Evolutionary conservation across 495 filamentous ascomycete genomes (phyloP).

Genomic region (Hypomontagnella submonticulosa): DNA sequence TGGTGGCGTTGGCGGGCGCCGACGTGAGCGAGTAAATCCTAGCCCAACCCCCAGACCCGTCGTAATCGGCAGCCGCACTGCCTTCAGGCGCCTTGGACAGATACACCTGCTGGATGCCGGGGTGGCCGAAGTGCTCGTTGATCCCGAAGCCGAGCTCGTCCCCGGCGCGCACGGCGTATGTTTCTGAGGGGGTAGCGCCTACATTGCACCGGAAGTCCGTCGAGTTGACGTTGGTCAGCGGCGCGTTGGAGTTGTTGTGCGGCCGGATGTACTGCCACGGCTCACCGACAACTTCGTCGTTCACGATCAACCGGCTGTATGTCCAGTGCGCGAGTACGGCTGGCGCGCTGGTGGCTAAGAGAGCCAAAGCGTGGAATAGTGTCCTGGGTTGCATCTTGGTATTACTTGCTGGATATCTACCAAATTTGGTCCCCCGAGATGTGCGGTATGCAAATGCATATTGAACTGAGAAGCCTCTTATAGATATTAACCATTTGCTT

Average conservation of each 20-base stretch:
- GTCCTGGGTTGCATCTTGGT: conserved; percentile 2
- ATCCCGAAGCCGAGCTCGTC: conserved; percentile 48
- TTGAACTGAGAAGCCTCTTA: too few species aligned
- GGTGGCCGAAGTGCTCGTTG: conserved; percentile 46
- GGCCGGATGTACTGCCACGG: conserved; percentile 31
- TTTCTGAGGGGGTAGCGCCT: conserved; percentile 18
- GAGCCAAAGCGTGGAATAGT: neutral
- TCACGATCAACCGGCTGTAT: conserved; percentile 26
- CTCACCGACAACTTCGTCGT: conserved; percentile 22
- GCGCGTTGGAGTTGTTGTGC: conserved; percentile 26
- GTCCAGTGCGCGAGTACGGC: conserved; percentile 15
- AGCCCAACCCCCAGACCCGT: conserved; percentile 40
- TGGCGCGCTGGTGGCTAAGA: neutral
- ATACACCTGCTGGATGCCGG: conserved; percentile 43
- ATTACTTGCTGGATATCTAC: too few species aligned
- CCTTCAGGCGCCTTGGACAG: conserved; percentile 49
- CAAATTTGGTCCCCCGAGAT: too few species aligned
- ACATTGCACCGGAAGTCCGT: conserved; percentile 52
- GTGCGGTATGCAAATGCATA: too few species aligned
- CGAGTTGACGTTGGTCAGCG: conserved; percentile 46
- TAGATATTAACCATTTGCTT: too few species aligned
- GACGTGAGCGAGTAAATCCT: conserved; percentile 42
- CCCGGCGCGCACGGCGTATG: conserved; percentile 42
- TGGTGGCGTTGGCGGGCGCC: conserved; percentile 6
- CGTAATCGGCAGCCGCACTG: conserved; percentile 46